Evolutionary conservation across 345 rosid species (phyloP), one percentile per base, ranked within the genome.

Genomic region (Acer saccharum): DNA sequence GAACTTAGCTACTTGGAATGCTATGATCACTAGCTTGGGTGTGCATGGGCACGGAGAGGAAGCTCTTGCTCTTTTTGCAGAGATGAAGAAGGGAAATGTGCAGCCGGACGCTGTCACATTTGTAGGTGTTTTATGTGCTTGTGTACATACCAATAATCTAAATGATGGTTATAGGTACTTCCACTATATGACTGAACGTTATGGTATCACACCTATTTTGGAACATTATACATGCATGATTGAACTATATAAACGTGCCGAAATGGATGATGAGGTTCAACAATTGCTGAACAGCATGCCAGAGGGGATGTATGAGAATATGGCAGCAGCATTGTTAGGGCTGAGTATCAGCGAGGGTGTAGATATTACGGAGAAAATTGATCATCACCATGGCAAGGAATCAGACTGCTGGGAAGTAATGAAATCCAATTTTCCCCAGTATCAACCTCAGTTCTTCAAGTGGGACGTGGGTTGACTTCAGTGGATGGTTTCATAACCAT

Each of bases 21-120:
- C 95, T 3, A 93, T 93, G 97, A 91, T 93, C 60, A 87, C 94
- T 72, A 88, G 95, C 81, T 87, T 88, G 79, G 97, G 95, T 1
- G 92, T 93, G 72, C 95, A 93, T 75, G 97, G 97, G 2, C 82
- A n/a, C 75, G 92, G 90, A 9, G 87, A 81, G 21, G 91, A 88
- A 81, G 95, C 94, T 68, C 84, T 91, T 54, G 81, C 82, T 58
- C 81, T 91, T 67, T 93, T 91, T 80, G 85, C 69, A 14, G 69
- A 83, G 80, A 89, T 91, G 97, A 89, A 81, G 80, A 85, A 72
- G 78, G 82, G 64, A 55, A 78, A 66, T 10, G 75, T 82, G 4
- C 77, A 65, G 73, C 94, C 95, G 11, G 92, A 94, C 77, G 92
- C 89, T 17, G 89, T 93, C 80, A 91, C 93, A 74, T 93, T 90